These are phyloP conservation scores for Solanum clarkiae DNA, from an alignment of 257 asterid genomes.

Conservation along the genomic window DNA sequence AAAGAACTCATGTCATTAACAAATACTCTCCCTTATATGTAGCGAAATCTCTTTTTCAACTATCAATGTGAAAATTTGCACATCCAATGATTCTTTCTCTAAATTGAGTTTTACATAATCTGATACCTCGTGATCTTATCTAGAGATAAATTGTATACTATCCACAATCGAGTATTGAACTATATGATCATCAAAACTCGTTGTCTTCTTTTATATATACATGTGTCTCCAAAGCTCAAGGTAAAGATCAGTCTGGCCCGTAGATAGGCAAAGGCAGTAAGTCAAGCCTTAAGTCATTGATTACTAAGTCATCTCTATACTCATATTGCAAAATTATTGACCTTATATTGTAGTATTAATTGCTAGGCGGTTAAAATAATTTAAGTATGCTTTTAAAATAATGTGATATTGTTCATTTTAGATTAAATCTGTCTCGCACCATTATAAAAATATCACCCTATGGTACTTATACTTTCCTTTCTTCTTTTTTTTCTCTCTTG, in stretches of 20 bases:
- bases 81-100: background rate
- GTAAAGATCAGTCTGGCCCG: background rate
- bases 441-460: too few species aligned
- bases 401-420: background rate
- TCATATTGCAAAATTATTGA: background rate
- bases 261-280: background rate
- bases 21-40: background rate
- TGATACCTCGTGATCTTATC: background rate
- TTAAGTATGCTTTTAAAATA: background rate
- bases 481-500: too few species aligned
- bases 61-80: background rate
- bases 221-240: background rate
- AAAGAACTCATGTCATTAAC: background rate
- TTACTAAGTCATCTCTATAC: background rate
- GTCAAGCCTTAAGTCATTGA: background rate
- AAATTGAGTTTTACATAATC: background rate
- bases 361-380: background rate
- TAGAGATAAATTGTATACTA: background rate
- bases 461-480: too few species aligned
- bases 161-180: background rate
- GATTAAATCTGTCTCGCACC: background rate
- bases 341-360: background rate
- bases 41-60: background rate
- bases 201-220: background rate
- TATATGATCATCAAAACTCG: background rate